Base-by-base conservation (phyloP, 108 stramenopile genomes). In the Nitzschia palea region DNA sequence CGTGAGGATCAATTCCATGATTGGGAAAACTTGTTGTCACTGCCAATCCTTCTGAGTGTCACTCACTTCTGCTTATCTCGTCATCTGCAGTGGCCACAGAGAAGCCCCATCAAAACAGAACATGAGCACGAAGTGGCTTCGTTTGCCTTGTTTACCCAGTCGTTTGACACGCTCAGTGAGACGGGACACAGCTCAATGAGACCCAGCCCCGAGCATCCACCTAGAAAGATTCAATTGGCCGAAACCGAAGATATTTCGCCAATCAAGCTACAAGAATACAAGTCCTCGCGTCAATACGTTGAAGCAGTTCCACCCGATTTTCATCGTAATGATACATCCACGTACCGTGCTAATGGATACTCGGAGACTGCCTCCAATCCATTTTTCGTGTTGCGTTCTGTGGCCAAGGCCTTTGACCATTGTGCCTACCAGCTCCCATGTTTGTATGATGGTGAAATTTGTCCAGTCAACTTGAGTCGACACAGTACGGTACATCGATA, bases 341-440 rank as follows among this genome's bases (percentile, higher is more conserved):
- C 15, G 9, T 52, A 54, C 36, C 33, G 29, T 40, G 18, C 43
- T 35, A 43, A 44, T 35, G 50, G 53, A 23, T 44, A 55, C 44
- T 62, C 48, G 33, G 8, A 33, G 43, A 22, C 60, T 3, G 58
- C 50, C 43, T 48, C 64, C 34, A 59, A 81, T 65, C 74, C 74
- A 1, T 72, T 76, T 31, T 76, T 44, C 52, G 55, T 81, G 14
- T 34, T 81, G 15, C 74, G 74, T 15, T 65, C 60, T 6, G 52
- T 55, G 4, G 51, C 45, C 31, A 40, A 62, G 26, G 84, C 82
- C 9, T 84, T 90, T 68, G 73, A 71, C 34, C 55, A 71, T 8
- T 85, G 72, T 33, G 69, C 76, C 17, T 90, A 82, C 68, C 31
- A 81, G 18, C 58, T 90, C 48, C 78, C 78, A 14, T 52, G 60